A percentile compares a stretch with the other conserved stretches of the same genome.
Evolutionary conservation across 257 asterid genomes (phyloP).

Genomic region (Nicotiana attenuata): DNA sequence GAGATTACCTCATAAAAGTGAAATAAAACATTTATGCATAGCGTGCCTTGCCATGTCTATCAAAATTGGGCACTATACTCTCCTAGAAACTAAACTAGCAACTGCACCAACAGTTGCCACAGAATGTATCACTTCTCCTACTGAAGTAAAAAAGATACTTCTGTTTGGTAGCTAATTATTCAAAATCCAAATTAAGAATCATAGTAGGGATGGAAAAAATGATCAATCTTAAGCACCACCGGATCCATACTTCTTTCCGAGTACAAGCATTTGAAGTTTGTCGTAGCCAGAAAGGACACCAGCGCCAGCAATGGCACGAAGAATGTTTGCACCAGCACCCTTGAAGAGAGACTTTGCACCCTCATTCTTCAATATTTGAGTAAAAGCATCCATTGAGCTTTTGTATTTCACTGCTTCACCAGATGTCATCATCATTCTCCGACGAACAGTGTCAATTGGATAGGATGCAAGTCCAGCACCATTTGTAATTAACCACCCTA

Average conservation of each 20-base stretch:
- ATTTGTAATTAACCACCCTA: conserved; percentile 38
- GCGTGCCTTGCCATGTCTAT: neutral
- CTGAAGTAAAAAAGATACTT: neutral
- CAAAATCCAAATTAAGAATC: neutral
- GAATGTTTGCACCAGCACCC: conserved; percentile 45
- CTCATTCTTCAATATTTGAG: conserved; percentile 38
- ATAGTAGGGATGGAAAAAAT: neutral
- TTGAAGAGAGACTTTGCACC: conserved; percentile 39
- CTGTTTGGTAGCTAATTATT: neutral
- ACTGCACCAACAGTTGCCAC: conserved; percentile 8
- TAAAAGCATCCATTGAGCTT: conserved; percentile 36
- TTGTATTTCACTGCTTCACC: conserved; percentile 45
- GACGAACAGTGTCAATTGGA: conserved; percentile 39
- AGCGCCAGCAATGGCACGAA: conserved; percentile 40
- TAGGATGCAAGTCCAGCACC: conserved; percentile 47
- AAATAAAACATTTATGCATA: neutral
- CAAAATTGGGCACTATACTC: neutral
- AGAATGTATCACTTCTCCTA: neutral
- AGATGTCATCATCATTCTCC: conserved; percentile 51
- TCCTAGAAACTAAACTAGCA: conserved; percentile 13
- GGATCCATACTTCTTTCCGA: conserved; percentile 40
- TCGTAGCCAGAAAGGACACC: conserved; percentile 46
- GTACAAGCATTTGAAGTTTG: conserved; percentile 28
- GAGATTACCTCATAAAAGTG: neutral
- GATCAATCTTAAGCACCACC: conserved; percentile 28